phyloP scores from a whole-genome alignment of 495 filamentous ascomycete genomes.

The Cercophora samala region DNA sequence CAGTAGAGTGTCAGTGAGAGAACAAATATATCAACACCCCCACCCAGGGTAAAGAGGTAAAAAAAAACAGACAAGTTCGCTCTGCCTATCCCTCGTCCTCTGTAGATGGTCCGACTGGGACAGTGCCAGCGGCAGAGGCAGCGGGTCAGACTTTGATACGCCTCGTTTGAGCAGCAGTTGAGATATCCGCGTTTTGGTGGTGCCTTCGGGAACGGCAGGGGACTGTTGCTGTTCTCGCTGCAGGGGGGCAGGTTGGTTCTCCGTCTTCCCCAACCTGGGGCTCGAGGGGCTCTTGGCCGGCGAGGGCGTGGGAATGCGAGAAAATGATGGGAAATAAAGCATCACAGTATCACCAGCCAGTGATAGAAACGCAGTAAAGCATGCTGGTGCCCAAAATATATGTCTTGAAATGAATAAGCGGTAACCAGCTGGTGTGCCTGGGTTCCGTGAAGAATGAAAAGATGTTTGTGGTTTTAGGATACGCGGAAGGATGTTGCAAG shows the following conservation, averaged over 20 bases:
- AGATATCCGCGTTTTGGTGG: constrained; percentile 12
- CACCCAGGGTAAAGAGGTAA: too few relatives aligned
- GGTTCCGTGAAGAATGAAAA: neutral
- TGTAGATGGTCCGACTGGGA: neutral
- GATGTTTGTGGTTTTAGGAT: neutral
- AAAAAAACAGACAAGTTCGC: neutral
- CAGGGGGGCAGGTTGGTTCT: neutral
- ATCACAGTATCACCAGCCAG: neutral
- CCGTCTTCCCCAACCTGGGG: neutral
- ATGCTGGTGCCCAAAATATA: neutral
- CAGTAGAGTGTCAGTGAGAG: neutral
- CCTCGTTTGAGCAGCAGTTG: constrained; percentile 7
- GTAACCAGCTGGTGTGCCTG: neutral
- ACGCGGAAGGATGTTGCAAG: neutral
- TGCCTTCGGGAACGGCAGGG: constrained; percentile 6
- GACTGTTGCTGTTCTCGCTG: neutral
- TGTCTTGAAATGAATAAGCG: neutral
- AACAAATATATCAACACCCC: too few relatives aligned
- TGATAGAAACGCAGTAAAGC: neutral
- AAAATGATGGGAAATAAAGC: neutral
- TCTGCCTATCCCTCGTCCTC: neutral
- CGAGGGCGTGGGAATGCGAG: neutral
- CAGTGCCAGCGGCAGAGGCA: too few relatives aligned
- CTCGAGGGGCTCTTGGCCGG: neutral
- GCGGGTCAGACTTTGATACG: constrained; percentile 1